Evolutionary conservation across 2,329 filamentous ascomycete species (phyloP).

Genomic region (Epichloe brachyelytri): DNA sequence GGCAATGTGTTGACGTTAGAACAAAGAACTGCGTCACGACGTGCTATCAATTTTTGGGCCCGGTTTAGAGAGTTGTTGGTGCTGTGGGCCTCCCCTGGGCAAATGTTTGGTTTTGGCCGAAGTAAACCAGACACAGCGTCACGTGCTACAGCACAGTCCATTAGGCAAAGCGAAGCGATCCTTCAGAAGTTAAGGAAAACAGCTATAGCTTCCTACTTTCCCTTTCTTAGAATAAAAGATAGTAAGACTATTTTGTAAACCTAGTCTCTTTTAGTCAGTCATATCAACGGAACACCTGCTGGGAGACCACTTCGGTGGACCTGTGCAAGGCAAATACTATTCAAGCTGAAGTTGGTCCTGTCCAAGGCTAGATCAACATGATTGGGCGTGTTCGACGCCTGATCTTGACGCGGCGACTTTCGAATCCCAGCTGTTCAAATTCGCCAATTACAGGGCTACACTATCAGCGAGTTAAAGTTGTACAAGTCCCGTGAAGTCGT

Average conservation of each 20-base stretch:
- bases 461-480: constrained; percentile 42
- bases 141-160: background rate
- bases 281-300: constrained; percentile 35
- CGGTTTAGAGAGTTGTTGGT: background rate
- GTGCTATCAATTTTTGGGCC: constrained; percentile 2
- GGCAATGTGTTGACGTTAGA: background rate
- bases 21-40: constrained; percentile 1
- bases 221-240: no score
- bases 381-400: constrained; percentile 42
- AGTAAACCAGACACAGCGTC: background rate
- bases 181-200: no score
- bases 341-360: constrained; percentile 24
- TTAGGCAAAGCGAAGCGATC: no score
- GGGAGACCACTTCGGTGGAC: constrained; percentile 48
- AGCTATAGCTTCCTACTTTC: no score
- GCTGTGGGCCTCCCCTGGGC: background rate
- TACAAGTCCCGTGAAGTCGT: constrained; percentile 45
- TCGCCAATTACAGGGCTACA: constrained; percentile 43
- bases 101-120: background rate
- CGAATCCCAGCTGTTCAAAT: constrained; percentile 49
- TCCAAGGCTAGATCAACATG: constrained; percentile 39
- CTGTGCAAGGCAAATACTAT: constrained; percentile 34
- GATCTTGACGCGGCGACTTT: constrained; percentile 50
- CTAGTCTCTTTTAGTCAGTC: no score
- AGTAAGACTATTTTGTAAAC: no score